Evolutionary conservation across 2,329 filamentous ascomycete genomes (phyloP).

Genomic region (Cercospora sesami): DNA sequence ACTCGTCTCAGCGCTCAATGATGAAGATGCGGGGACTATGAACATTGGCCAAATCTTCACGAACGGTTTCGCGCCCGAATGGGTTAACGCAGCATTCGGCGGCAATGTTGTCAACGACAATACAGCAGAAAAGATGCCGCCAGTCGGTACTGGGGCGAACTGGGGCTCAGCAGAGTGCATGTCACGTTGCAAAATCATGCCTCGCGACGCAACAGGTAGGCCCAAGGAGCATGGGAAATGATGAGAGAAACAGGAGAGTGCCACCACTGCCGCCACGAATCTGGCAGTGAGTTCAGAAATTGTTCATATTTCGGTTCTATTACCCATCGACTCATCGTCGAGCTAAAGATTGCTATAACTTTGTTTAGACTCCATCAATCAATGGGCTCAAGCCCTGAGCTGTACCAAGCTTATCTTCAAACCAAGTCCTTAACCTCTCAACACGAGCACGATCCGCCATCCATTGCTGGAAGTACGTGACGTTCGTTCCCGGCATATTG

Average conservation of each 20-base stretch:
- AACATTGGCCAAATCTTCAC: constrained; percentile 51
- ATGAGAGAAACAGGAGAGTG: not conserved
- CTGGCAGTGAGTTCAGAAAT: not conserved
- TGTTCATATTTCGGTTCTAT: not conserved
- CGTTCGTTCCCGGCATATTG: not conserved
- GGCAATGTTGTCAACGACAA: constrained; percentile 37
- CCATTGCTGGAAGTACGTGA: not conserved
- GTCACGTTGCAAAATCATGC: constrained; percentile 36
- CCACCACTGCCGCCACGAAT: not conserved
- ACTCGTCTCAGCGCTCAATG: constrained; percentile 52
- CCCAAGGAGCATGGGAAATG: constrained; percentile 12
- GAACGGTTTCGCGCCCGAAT: constrained; percentile 42
- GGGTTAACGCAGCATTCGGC: constrained; percentile 49
- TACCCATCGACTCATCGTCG: not conserved
- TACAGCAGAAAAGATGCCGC: constrained; percentile 39
- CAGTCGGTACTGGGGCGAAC: constrained; percentile 47
- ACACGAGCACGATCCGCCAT: not conserved
- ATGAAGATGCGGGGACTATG: constrained; percentile 52
- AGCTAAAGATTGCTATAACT: not conserved
- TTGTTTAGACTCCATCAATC: constrained; percentile 3
- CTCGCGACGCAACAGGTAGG: constrained; percentile 10
- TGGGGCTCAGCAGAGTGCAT: constrained; percentile 46
- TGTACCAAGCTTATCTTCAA: not conserved
- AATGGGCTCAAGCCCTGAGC: constrained; percentile 1
- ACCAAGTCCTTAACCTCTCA: not conserved